phyloP scores from a whole-genome alignment of 805 yeast species.

The Sungouiozyma intestinalis region DNA sequence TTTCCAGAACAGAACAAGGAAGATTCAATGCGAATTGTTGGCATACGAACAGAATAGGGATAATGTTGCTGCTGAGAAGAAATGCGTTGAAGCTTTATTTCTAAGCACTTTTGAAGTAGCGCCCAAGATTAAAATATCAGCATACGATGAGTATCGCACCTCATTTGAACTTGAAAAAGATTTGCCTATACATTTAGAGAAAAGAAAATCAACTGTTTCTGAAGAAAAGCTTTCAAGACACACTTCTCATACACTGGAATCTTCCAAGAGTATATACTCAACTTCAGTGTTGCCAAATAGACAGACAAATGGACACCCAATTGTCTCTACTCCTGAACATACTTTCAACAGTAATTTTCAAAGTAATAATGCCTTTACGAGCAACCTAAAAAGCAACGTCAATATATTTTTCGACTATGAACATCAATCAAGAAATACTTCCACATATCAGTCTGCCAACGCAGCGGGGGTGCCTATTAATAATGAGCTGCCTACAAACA shows the following conservation, averaged over 20 bases:
- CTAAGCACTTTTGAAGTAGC: constrained; percentile 22
- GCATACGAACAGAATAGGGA: constrained; percentile 12
- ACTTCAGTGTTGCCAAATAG: background rate
- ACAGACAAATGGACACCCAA: background rate
- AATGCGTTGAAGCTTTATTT: constrained; percentile 9
- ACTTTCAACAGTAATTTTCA: constrained; percentile 9
- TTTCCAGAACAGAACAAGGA: constrained; percentile 33
- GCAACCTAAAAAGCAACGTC: background rate
- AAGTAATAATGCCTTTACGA: constrained; percentile 5
- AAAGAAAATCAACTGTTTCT: constrained; percentile 4
- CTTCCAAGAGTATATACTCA: constrained; percentile 1
- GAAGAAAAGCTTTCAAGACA: constrained; percentile 5
- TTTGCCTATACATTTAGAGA: background rate
- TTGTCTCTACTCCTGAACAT: constrained; percentile 1
- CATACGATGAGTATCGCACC: background rate
- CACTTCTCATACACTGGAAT: constrained; percentile 2
- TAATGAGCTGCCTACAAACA: background rate
- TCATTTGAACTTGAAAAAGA: background rate
- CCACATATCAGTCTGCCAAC: background rate
- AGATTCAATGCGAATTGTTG: constrained; percentile 21
- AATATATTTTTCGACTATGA: background rate
- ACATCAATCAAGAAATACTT: background rate
- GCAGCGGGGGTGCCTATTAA: background rate
- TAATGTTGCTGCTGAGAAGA: constrained; percentile 6
- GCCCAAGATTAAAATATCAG: constrained; percentile 11